Percentiles rank a stretch among this genome's conserved stretches.
phyloP scores from a whole-genome alignment of 441 rosid genomes.

The Lepidium campestre region DNA sequence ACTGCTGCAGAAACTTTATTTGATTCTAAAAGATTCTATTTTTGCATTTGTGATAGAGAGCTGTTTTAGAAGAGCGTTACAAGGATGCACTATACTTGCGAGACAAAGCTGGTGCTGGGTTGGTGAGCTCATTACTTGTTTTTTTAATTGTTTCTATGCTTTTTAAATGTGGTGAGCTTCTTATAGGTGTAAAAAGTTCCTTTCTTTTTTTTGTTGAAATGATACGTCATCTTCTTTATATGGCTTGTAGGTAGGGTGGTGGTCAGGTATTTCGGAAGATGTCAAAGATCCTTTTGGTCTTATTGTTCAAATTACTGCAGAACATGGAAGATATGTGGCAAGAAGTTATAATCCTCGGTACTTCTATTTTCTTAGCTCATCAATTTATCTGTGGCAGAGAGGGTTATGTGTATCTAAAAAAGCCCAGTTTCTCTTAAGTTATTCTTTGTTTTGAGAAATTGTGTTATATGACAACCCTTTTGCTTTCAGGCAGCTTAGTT shows the following conservation, averaged over 20 bases:
- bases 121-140: conserved; percentile 40
- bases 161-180: neutral
- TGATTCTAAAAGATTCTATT: neutral
- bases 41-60: conserved; percentile 37
- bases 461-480: conserved; percentile 5
- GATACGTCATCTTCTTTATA: conserved; percentile 3
- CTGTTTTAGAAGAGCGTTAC: conserved; percentile 53
- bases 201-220: neutral
- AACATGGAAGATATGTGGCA: conserved; percentile 96
- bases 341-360: conserved; percentile 91
- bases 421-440: neutral
- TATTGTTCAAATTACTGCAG: conserved; percentile 82
- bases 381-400: neutral
- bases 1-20: neutral
- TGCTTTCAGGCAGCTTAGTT: conserved; percentile 72
- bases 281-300: conserved; percentile 76
- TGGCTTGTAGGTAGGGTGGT: conserved; percentile 87
- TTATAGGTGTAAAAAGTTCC: neutral
- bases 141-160: neutral
- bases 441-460: neutral
- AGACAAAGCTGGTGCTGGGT: conserved; percentile 69
- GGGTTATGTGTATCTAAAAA: neutral
- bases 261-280: conserved; percentile 90
- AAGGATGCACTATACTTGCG: conserved; percentile 60
- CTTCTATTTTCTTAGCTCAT: conserved; percentile 8